Conservation (phyloP, 805 yeast genomes). For the Candida peoriensis region DNA sequence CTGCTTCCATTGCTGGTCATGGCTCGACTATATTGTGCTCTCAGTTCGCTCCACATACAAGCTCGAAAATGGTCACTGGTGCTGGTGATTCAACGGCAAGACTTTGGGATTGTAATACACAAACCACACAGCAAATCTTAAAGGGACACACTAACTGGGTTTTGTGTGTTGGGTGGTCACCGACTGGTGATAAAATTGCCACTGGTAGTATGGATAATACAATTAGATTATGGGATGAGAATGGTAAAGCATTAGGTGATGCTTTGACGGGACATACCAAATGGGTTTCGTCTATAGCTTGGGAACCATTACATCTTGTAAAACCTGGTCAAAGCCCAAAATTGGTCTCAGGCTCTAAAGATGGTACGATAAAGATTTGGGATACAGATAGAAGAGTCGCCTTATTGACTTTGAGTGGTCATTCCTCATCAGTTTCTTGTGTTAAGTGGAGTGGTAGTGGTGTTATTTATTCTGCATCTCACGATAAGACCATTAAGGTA, state of each 20-base stretch:
- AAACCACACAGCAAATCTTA: conserved; percentile 79
- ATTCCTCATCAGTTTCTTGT: conserved; percentile 83
- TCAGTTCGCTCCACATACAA: conserved; percentile 87
- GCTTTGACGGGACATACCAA: conserved; percentile 78
- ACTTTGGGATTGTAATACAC: conserved; percentile 95
- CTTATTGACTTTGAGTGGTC: conserved; percentile 74
- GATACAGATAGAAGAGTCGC: conserved; percentile 68
- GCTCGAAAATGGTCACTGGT: conserved; percentile 86
- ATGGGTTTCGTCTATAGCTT: conserved; percentile 83
- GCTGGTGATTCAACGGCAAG: conserved; percentile 96
- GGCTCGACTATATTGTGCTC: conserved; percentile 90
- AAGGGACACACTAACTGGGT: conserved; percentile 93
- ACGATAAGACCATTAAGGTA: conserved; percentile 87
- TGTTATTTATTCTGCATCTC: conserved; percentile 81
- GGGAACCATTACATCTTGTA: conserved; percentile 92
- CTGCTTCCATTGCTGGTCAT: conserved; percentile 93
- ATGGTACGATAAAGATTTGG: conserved; percentile 87
- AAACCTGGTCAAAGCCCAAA: conserved; percentile 61
- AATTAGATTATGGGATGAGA: conserved; percentile 77
- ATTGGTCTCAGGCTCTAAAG: conserved; percentile 85
- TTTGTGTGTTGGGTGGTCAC: conserved; percentile 84
- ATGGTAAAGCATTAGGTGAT: conserved; percentile 70
- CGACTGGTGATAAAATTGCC: conserved; percentile 86
- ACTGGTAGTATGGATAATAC: conserved; percentile 96
- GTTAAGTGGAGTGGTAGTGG: conserved; percentile 97